phyloP scores from a whole-genome alignment of 2,329 filamentous ascomycete species.

The Fusarium sp. region DNA sequence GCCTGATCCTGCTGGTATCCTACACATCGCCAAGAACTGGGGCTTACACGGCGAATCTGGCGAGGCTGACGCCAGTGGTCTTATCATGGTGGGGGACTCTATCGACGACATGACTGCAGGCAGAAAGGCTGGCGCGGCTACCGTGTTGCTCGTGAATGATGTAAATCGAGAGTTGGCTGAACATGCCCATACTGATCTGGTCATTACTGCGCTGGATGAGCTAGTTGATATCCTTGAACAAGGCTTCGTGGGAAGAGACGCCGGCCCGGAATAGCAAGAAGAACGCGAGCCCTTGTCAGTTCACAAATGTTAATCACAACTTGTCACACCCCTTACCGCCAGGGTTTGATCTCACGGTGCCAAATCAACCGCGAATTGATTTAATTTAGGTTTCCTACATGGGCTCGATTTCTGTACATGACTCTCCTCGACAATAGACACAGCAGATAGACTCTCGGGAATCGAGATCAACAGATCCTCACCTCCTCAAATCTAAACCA shows the following conservation, averaged over 20 bases:
- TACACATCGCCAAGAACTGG: constrained; percentile 86
- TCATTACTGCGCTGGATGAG: constrained; percentile 77
- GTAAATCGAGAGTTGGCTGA: constrained; percentile 75
- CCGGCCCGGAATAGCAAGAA: constrained; percentile 12
- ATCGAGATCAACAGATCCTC: constrained; percentile 26
- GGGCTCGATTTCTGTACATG: constrained; percentile 28
- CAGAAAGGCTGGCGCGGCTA: constrained; percentile 82
- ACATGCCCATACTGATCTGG: constrained; percentile 81
- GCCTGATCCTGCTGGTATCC: constrained; percentile 85
- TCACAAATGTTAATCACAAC: not conserved
- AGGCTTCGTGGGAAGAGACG: constrained; percentile 70
- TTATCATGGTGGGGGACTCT: constrained; percentile 79
- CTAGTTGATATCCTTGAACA: constrained; percentile 77
- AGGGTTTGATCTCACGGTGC: not conserved
- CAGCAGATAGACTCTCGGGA: constrained; percentile 23
- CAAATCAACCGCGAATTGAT: constrained; percentile 30
- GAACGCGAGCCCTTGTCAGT: not conserved
- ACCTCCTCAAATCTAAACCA: constrained; percentile 28
- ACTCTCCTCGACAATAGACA: constrained; percentile 31
- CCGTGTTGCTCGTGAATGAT: constrained; percentile 87
- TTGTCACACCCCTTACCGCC: not conserved
- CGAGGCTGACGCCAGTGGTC: constrained; percentile 53
- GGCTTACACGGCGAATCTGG: constrained; percentile 56
- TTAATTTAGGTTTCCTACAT: constrained; percentile 41
- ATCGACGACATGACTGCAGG: constrained; percentile 95